Evolutionary conservation across 352 stramenopile genomes (phyloP).

Genomic region (Lagenidium giganteum): DNA sequence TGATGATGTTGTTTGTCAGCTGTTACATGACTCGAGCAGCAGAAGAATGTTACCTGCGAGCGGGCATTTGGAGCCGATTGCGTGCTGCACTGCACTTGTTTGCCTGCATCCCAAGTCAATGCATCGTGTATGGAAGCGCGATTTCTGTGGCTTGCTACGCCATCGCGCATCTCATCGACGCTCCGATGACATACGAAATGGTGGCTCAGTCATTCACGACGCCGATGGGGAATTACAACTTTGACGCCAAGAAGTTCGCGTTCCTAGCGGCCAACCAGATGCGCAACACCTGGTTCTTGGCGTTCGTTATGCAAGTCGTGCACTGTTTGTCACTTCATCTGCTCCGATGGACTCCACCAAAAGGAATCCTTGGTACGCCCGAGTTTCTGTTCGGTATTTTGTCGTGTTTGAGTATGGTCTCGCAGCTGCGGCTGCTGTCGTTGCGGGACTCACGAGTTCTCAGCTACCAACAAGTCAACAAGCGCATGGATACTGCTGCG

Average conservation of each 20-base stretch:
- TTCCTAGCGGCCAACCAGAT: slow-evolving; percentile 10
- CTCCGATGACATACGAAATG: slow-evolving; percentile 10
- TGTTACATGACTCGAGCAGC: slow-evolving; percentile 1
- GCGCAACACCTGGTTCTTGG: slow-evolving; percentile 12
- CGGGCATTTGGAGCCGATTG: too few relatives aligned
- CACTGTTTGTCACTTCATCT: too few relatives aligned
- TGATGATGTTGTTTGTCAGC: slow-evolving; percentile 3
- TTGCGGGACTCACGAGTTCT: too few relatives aligned
- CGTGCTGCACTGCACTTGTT: too few relatives aligned
- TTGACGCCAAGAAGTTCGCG: background rate
- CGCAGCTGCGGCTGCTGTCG: background rate
- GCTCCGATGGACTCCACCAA: background rate
- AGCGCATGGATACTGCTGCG: too few relatives aligned
- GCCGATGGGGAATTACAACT: background rate
- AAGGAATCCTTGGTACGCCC: background rate
- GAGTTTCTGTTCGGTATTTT: slow-evolving; percentile 6
- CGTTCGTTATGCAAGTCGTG: background rate
- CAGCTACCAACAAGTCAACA: too few relatives aligned
- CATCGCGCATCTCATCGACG: slow-evolving; percentile 10
- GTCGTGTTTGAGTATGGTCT: slow-evolving; percentile 5
- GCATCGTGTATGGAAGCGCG: slow-evolving; percentile 10
- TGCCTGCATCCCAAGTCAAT: slow-evolving; percentile 9
- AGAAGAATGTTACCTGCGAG: too few relatives aligned
- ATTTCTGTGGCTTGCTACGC: slow-evolving; percentile 16
- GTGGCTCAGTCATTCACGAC: slow-evolving; percentile 4